A percentile compares a stretch with the other conserved stretches of the same genome.
Conservation (phyloP, 345 rosid genomes). For the Dipteronia sinensis region DNA sequence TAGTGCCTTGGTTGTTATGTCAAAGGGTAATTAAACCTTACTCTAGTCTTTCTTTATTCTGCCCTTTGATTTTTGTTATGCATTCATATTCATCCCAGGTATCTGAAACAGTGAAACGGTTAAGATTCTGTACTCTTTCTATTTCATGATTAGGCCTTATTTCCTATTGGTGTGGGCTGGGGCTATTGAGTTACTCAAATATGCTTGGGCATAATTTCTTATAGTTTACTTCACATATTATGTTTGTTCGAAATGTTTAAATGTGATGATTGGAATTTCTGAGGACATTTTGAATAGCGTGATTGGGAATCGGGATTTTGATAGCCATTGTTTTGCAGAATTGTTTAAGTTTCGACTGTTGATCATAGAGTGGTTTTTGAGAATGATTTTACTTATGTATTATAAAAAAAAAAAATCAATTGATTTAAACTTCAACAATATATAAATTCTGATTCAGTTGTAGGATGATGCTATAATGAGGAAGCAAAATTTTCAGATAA, state of each 20-base stretch:
- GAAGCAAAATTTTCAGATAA: not conserved
- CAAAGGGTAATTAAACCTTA: slow-evolving; percentile 41
- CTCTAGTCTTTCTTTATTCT: not conserved
- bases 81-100: not conserved
- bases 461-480: not conserved
- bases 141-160: slow-evolving; percentile 2
- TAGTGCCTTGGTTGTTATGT: slow-evolving; percentile 58
- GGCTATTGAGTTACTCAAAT: not conserved
- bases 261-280: slow-evolving; percentile 8
- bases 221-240: not conserved
- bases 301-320: not conserved
- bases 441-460: not conserved
- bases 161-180: not conserved
- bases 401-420: not conserved
- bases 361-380: not conserved
- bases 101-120: not conserved
- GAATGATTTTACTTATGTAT: not conserved
- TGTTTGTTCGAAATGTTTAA: not conserved
- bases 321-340: not conserved
- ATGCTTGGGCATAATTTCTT: not conserved
- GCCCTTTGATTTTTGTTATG: not conserved
- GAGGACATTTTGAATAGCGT: not conserved
- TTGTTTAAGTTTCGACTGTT: not conserved
- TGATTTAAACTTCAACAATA: not conserved
- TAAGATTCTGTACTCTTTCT: not conserved